A percentile compares a stretch with the other conserved stretches of the same genome.
Conservation (phyloP, 2,329 filamentous ascomycete species). For the Penicillium occitanis region DNA sequence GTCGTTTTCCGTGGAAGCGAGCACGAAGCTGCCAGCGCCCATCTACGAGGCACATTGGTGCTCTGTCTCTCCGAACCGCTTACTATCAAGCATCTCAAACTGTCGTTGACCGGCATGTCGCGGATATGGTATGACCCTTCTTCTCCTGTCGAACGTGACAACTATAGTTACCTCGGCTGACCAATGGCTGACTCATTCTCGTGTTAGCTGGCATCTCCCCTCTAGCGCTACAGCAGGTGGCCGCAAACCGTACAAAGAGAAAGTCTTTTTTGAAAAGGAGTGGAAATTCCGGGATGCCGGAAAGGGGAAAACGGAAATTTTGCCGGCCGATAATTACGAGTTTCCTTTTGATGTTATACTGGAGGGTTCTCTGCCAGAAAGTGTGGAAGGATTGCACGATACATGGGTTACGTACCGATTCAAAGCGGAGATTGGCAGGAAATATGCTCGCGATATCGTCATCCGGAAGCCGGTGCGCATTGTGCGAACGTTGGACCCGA, state of each 20-base stretch:
- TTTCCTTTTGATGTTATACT: constrained; percentile 75
- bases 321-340: constrained; percentile 76
- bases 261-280: constrained; percentile 64
- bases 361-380: constrained; percentile 72
- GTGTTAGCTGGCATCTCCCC: constrained; percentile 38
- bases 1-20: constrained; percentile 75
- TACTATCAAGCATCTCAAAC: constrained; percentile 69
- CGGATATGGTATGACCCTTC: constrained; percentile 61
- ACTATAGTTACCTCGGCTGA: background rate
- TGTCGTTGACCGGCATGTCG: constrained; percentile 69
- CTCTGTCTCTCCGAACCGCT: constrained; percentile 69
- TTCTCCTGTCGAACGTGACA: background rate
- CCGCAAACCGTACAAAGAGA: constrained; percentile 43
- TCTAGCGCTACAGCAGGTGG: constrained; percentile 38
- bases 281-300: constrained; percentile 66
- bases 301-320: constrained; percentile 53
- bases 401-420: constrained; percentile 87
- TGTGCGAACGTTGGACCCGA: constrained; percentile 73
- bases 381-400: constrained; percentile 82
- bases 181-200: background rate
- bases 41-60: constrained; percentile 71
- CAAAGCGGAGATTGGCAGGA: constrained; percentile 87
- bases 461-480: constrained; percentile 76
- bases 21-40: constrained; percentile 71
- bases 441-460: constrained; percentile 82